Base-by-base conservation (phyloP, 2,329 filamentous ascomycete species). In the Didymella sp. region DNA sequence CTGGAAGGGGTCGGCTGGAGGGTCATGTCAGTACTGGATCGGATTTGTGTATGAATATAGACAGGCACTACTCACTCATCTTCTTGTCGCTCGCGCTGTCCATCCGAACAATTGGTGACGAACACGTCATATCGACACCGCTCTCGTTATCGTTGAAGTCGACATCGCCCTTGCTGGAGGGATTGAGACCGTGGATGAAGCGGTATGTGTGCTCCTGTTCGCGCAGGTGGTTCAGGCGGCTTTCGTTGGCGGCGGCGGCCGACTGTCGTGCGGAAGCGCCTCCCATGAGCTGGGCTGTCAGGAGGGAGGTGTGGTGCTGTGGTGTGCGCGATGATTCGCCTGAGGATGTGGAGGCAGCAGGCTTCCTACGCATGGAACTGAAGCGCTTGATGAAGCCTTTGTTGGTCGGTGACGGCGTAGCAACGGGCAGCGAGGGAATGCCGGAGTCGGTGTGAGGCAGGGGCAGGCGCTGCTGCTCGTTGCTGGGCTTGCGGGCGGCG, bases 1-100 rank as follows among this genome's bases (percentile, higher is more conserved):
- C 35, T 76, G 73, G 30, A 84, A 78, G 19, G 85, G 84, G 67
- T 88, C 85, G 78, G 69, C 62, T 70, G 30, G 30, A 31, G 31
- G 6, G n/a, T 24, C 25, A 42, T 0, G 45, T 67, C 59, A 60
- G 59, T 62, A 38, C 17, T 33, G 35, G 21, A 17, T 27, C 21
- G 25, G 35, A 6, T 28, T 9, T 28, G 35, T 24, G 13, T 30
- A 35, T 24, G 24, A 7, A 12, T 25, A 4, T 3, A 37, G n/a
- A 8, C 1, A 6, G 21, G 24, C n/a, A 19, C 17, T n/a, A 67
- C 73, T 62, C 63, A 74, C 73, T 72, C 65, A 74, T 66, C 54
- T 72, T 75, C 56, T 69, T 68, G 44, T 75, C 73, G 13, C 61
- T 58, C 15, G 67, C 71, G 51, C 66, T 71, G 45, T 75, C 72